Evolutionary conservation across 306 rosid genomes (phyloP), one percentile per base, ranked within the genome.

Genomic region (Prosopis cineraria): DNA sequence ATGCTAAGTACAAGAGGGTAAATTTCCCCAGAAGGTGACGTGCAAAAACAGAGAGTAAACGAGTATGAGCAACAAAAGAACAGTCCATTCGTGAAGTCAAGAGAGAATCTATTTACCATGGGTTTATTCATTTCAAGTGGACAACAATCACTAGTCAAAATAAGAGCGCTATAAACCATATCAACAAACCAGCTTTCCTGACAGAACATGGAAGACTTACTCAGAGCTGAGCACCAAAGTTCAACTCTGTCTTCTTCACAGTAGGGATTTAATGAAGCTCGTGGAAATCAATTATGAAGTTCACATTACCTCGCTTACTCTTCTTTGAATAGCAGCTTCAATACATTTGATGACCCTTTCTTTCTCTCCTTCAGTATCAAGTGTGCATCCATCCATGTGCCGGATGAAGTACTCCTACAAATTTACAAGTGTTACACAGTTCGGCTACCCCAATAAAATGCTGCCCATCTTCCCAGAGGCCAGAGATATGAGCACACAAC

Each of bases 301-400:
- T 31, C 29, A 60, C 64, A 81, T 86, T 78, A 89, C 98, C 98
- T 90, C 98, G 83, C 96, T 85, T 56, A 90, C 89, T 90, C 97
- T 80, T 94, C 98, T 90, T 53, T 70, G 88, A 84, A 94, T 94
- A 39, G 95, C 98, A 68, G 97, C 97, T 77, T 92, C 92, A 70
- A 94, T 88, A 84, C 98, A 94, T 89, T 92, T 87, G 81, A 88
- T 75, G 24, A 92, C 94, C 81, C 93, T 85, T 83, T 92, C 97
- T 85, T 91, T 86, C 77, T 92, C 98, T 77, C 91, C 97, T 80
- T 90, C 93, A 14, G 90, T 88, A 70, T 94, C 97, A 43, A 94
- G 95, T 17, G 94, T 94, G 88, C 95, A 92, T 31, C 97, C 97
- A 80, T 90, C 98, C 93, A 87, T 59, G 77, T 92, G 97, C 31